Percentiles rank a stretch among this genome's conserved stretches.
phyloP scores from a whole-genome alignment of 2,329 filamentous ascomycete species.

The Aspergillus ochraceoroseus region DNA sequence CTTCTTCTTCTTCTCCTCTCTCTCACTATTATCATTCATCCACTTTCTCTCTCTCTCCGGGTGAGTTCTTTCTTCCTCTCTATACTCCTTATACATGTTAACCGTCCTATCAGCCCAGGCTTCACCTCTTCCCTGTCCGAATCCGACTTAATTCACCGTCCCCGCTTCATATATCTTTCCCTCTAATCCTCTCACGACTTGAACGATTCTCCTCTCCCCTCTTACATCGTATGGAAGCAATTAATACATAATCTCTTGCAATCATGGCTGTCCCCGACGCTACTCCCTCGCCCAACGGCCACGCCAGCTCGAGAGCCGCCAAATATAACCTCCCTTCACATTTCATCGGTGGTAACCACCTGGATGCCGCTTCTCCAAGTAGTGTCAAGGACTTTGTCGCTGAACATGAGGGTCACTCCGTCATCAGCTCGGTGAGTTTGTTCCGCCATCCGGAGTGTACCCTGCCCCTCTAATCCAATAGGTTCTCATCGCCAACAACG shows the following conservation, averaged over 20 bases:
- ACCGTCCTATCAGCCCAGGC: slow-evolving; percentile 4
- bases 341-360: slow-evolving; percentile 91
- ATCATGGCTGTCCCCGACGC: slow-evolving; percentile 42
- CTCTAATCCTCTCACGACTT: slow-evolving; percentile 13
- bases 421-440: slow-evolving; percentile 88
- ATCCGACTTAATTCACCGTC: too few relatives aligned
- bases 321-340: slow-evolving; percentile 81
- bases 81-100: too few relatives aligned
- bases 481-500: slow-evolving; percentile 99
- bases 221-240: slow-evolving; percentile 26
- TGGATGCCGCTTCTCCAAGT: slow-evolving; percentile 74
- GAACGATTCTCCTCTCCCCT: slow-evolving; percentile 10
- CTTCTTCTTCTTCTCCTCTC: neutral
- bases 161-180: too few relatives aligned
- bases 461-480: too few relatives aligned
- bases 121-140: too few relatives aligned
- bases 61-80: too few relatives aligned
- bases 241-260: slow-evolving; percentile 26
- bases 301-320: slow-evolving; percentile 64
- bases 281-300: slow-evolving; percentile 48
- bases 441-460: too few relatives aligned
- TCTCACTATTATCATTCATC: too few relatives aligned
- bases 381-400: slow-evolving; percentile 96
- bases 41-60: too few relatives aligned
- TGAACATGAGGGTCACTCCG: slow-evolving; percentile 84